Conservation (phyloP, 495 filamentous ascomycete species). For the Penicillium macrosclerotiorum region DNA sequence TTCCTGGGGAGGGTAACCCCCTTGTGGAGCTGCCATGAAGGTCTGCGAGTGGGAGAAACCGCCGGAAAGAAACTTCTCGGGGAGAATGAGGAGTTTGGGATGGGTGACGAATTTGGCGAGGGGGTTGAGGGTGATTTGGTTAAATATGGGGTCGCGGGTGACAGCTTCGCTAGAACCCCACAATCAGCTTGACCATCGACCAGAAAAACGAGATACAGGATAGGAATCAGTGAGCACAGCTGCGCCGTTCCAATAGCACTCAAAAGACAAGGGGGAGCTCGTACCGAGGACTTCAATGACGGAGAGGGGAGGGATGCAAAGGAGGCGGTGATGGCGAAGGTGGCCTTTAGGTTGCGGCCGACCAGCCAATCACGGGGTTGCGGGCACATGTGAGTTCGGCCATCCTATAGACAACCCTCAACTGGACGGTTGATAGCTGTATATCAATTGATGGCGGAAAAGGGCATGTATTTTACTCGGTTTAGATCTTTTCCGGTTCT, state of each 20-base stretch:
- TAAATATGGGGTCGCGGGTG: constrained; percentile 25
- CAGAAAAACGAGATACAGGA: not conserved
- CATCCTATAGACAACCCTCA: too few relatives aligned
- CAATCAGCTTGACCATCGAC: constrained; percentile 21
- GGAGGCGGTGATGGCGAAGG: constrained; percentile 35
- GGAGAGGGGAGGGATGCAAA: constrained; percentile 9
- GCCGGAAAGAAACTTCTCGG: constrained; percentile 4
- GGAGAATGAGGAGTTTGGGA: constrained; percentile 8
- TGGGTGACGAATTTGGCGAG: constrained; percentile 2
- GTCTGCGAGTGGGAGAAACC: constrained; percentile 12
- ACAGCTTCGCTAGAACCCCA: constrained; percentile 33
- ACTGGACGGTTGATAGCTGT: too few relatives aligned
- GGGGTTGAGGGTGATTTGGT: constrained; percentile 3
- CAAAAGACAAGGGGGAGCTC: not conserved
- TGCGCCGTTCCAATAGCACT: not conserved
- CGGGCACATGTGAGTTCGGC: constrained; percentile 17
- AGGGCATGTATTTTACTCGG: too few relatives aligned
- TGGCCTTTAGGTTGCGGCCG: constrained; percentile 40
- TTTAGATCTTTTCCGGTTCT: too few relatives aligned
- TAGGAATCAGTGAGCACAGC: constrained; percentile 1
- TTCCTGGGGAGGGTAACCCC: constrained; percentile 60
- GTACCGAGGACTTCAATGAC: constrained; percentile 10
- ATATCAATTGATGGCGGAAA: too few relatives aligned
- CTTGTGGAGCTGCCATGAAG: constrained; percentile 59
- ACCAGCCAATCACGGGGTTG: constrained; percentile 36